A percentile compares a stretch with the other conserved stretches of the same genome.
Evolutionary conservation across 2,329 filamentous ascomycete species (phyloP).

Genomic region (Capronia epimyces): DNA sequence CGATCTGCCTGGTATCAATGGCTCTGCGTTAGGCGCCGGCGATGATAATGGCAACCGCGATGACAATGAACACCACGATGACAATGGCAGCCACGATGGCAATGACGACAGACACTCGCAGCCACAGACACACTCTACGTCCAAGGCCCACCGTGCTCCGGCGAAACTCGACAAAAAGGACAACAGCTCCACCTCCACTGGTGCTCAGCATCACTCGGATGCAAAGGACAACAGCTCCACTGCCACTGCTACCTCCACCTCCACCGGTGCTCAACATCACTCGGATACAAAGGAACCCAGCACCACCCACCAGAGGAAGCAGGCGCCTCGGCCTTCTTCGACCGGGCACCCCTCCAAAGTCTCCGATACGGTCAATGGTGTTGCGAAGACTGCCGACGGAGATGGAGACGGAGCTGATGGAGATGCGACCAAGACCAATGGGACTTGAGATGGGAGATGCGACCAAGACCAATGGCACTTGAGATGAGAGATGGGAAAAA

Average conservation of each 20-base stretch:
- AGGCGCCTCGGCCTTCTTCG: not conserved
- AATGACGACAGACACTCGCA: not conserved
- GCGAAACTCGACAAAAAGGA: not conserved
- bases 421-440: constrained; percentile 3
- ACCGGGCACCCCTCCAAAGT: not conserved
- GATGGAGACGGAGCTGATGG: constrained; percentile 2
- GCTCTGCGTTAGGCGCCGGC: constrained; percentile 1
- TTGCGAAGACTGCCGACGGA: not conserved
- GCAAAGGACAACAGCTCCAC: constrained; percentile 1
- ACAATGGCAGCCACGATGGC: not conserved
- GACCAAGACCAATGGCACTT: too few species aligned
- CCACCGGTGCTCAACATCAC: not conserved
- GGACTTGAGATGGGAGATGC: not conserved
- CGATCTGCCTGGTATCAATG: constrained; percentile 12
- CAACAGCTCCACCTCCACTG: not conserved
- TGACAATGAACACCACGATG: not conserved
- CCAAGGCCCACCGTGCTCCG: not conserved
- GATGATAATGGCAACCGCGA: not conserved
- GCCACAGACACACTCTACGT: not conserved
- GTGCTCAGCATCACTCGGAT: constrained; percentile 3
- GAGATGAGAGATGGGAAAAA: too few species aligned
- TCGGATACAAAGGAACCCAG: constrained; percentile 5
- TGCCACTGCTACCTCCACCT: not conserved
- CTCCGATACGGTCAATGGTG: constrained; percentile 4
- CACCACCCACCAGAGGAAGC: constrained; percentile 3